These are phyloP conservation scores for Myxozyma udenii DNA, from an alignment of 805 yeast genomes.

Conservation along the genomic window DNA sequence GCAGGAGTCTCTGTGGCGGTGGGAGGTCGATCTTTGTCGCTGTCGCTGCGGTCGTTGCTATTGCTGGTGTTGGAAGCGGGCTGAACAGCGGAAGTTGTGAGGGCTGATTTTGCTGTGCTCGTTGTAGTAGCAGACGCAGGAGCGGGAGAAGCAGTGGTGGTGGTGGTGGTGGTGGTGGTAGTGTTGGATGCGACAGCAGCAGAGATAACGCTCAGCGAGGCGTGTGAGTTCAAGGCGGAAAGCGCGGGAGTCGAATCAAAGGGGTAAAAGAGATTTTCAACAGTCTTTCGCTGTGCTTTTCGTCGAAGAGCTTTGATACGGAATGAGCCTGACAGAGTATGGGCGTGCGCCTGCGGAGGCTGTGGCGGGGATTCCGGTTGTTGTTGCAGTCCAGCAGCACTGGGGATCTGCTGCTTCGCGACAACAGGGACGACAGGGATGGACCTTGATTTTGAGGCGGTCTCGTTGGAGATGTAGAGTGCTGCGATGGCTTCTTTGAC, in stretches of 20 bases:
- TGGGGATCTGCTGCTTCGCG: not conserved
- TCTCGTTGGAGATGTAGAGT: not conserved
- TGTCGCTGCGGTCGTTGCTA: not conserved
- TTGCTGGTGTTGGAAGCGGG: not conserved
- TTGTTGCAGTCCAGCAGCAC: not conserved
- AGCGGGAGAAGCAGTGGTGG: not conserved
- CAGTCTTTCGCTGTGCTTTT: not conserved
- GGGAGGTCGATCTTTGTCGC: not conserved
- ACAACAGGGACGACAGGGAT: not conserved
- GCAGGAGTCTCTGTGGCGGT: not conserved
- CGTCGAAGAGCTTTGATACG: not conserved
- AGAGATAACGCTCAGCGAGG: not conserved
- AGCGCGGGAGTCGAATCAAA: not conserved
- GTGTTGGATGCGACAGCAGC: not conserved
- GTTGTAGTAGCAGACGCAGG: not conserved
- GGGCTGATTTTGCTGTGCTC: not conserved
- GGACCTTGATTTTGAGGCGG: not conserved
- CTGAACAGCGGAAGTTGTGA: not conserved
- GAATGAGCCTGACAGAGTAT: not conserved
- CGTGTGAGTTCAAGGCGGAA: constrained; percentile 2
- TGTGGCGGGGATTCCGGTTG: not conserved
- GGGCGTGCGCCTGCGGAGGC: too few species aligned
- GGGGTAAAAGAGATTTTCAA: not conserved
- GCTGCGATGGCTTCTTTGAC: not conserved
- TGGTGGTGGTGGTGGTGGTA: not conserved